phyloP scores from a whole-genome alignment of 2,329 filamentous ascomycete species.

The Pseudogymnoascus sp. region DNA sequence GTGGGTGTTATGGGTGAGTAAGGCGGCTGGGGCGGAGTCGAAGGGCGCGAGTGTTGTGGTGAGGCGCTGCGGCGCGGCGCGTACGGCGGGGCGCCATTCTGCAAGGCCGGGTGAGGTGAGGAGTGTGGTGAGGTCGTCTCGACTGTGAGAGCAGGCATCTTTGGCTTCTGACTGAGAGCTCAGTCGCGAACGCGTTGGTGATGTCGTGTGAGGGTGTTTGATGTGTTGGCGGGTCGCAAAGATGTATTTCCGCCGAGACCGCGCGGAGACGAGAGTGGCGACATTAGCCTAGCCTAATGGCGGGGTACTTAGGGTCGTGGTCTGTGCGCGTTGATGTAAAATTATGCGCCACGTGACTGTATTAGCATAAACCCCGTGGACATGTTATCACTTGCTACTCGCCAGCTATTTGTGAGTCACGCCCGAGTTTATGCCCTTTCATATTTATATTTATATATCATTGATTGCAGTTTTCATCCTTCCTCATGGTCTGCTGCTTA shows the following conservation, averaged over 20 bases:
- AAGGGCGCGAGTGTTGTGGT: conserved; percentile 18
- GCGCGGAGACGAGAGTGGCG: not conserved
- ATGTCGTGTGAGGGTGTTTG: not conserved
- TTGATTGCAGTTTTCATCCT: not conserved
- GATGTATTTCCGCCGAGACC: conserved; percentile 2
- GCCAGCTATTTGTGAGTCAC: conserved; percentile 3
- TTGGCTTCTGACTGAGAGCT: not conserved
- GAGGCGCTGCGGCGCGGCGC: conserved; percentile 4
- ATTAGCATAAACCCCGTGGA: not conserved
- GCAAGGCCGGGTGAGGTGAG: not conserved
- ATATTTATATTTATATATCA: not conserved
- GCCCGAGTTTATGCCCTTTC: not conserved
- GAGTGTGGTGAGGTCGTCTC: conserved; percentile 16
- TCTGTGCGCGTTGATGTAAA: not conserved
- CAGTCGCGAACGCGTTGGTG: not conserved
- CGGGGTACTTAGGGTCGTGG: conserved; percentile 6
- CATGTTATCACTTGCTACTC: not conserved
- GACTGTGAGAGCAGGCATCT: conserved; percentile 22
- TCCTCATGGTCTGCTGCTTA: not conserved
- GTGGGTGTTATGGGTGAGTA: conserved; percentile 28
- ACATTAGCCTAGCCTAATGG: conserved; percentile 5
- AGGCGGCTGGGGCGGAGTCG: conserved; percentile 24
- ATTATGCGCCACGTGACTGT: not conserved
- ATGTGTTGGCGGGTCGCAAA: conserved; percentile 7
- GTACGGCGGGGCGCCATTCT: conserved; percentile 2